Evolutionary conservation across 352 stramenopile genomes (phyloP), one percentile per base, ranked within the genome.

Genomic region (Phytophthora rubi): DNA sequence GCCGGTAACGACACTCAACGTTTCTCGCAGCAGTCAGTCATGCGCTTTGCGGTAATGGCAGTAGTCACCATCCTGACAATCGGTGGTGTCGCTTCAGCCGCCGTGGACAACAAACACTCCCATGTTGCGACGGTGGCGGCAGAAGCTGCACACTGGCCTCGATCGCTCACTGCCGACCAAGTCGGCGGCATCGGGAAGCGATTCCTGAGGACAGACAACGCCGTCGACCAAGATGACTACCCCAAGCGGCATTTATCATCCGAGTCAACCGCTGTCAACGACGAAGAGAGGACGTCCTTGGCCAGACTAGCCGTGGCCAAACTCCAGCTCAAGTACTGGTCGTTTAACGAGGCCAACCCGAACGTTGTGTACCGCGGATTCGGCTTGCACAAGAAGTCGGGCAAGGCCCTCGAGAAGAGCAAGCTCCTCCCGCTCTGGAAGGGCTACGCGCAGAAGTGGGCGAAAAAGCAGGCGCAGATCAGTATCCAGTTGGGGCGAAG

Each of bases 341-440:
- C 7, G 7, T 44, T 16, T 16, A 18, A 18, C 3, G 26, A 26
- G 3, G 56, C 35, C 23, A 44, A 62, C 42, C 56, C 42, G 42
- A 53, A 45, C 6, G 28, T 33, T 12, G 42, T 54, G 26, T 59
- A 62, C 28, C 23, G 28, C 6, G n/a, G 52, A 6, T 45, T 62
- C 4, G 56, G 56, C 8, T 15, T 62, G 23, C 48, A 45, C 42
- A 62, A 62, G 44, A 9, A 54, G 8, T n/a, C 28, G 2, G 42
- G 26, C 7, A 26, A 54, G 10, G 42, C 42, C 23, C 13, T 62
- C 12, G 7, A 62, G 44, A 13, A 12, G 37, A 62, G 16, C 42
- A 62, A 62, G 56, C 37, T 28, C 28, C 39, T 16, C 42, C 16
- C 21, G 8, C 53, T 53, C 26, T 62, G 44, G 35, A 15, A 26